A percentile compares a stretch with the other conserved stretches of the same genome.
phyloP scores from a whole-genome alignment of 306 rosid genomes.

The Abrus precatorius region DNA sequence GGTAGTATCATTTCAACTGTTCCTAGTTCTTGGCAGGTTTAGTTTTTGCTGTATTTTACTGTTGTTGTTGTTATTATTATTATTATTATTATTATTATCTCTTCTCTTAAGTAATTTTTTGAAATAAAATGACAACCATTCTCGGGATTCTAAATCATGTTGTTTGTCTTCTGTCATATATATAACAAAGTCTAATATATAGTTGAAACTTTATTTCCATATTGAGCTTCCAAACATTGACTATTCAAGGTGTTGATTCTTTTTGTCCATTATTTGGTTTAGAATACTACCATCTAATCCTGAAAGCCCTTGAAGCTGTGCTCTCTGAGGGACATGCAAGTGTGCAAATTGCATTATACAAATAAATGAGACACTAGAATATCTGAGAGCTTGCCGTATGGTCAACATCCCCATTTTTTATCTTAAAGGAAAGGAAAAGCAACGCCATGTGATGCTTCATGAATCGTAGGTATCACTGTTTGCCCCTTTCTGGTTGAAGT shows the following conservation, averaged over 20 bases:
- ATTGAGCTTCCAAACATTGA: background rate
- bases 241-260: background rate
- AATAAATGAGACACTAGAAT: background rate
- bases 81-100: too few relatives aligned
- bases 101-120: too few relatives aligned
- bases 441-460: constrained; percentile 35
- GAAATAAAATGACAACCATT: background rate
- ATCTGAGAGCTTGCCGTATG: background rate
- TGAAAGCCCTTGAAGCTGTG: background rate
- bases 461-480: constrained; percentile 12
- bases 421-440: background rate
- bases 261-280: background rate
- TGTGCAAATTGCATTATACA: background rate
- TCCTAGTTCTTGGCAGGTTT: background rate
- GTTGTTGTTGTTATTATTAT: too few relatives aligned
- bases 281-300: background rate
- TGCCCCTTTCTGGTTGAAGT: background rate
- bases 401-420: constrained; percentile 16
- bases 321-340: background rate
- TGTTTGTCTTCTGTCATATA: background rate
- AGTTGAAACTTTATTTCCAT: constrained; percentile 13
- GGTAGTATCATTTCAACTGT: background rate
- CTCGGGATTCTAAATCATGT: background rate
- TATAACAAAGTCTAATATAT: too few relatives aligned
- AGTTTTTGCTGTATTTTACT: too few relatives aligned